Percentiles rank a stretch among this genome's conserved stretches.
Conservation (phyloP, 1,284 basidiomycete species). For the Ustilago nuda region DNA sequence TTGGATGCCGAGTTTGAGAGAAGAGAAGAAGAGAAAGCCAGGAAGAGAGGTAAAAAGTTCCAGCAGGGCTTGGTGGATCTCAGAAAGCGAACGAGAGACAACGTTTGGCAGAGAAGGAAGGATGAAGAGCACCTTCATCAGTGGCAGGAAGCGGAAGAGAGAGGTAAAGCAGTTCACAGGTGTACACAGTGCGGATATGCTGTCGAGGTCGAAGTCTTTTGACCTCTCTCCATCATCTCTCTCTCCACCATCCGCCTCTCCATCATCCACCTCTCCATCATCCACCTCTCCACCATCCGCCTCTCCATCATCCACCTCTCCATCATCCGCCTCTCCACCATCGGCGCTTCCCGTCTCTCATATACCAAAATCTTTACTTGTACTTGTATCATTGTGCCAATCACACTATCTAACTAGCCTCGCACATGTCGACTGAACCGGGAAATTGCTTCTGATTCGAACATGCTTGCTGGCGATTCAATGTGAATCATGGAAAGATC, state of each 20-base stretch:
- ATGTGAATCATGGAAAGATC: slow-evolving; percentile 42
- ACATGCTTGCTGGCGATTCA: background rate
- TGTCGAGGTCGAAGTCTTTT: slow-evolving; percentile 60
- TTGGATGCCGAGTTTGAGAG: slow-evolving; percentile 89
- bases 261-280: too few relatives aligned
- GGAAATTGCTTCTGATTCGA: slow-evolving; percentile 2
- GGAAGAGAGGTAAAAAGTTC: slow-evolving; percentile 87
- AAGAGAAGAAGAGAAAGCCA: slow-evolving; percentile 84
- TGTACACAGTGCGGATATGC: slow-evolving; percentile 56
- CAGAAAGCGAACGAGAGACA: slow-evolving; percentile 61
- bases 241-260: background rate
- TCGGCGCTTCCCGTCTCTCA: background rate
- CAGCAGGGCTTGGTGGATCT: slow-evolving; percentile 58
- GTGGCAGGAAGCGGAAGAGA: slow-evolving; percentile 51
- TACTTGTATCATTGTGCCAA: slow-evolving; percentile 2
- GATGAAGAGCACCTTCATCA: slow-evolving; percentile 62
- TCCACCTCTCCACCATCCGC: too few relatives aligned
- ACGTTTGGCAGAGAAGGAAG: slow-evolving; percentile 61
- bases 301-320: too few relatives aligned
- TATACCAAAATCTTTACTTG: background rate
- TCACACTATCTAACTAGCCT: background rate
- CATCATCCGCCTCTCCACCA: too few relatives aligned
- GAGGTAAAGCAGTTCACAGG: slow-evolving; percentile 44
- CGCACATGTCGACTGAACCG: background rate
- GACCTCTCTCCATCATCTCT: background rate